Evolutionary conservation across 2,329 filamentous ascomycete species (phyloP), one percentile per base, ranked within the genome.

Genomic region (Fusarium sp.): DNA sequence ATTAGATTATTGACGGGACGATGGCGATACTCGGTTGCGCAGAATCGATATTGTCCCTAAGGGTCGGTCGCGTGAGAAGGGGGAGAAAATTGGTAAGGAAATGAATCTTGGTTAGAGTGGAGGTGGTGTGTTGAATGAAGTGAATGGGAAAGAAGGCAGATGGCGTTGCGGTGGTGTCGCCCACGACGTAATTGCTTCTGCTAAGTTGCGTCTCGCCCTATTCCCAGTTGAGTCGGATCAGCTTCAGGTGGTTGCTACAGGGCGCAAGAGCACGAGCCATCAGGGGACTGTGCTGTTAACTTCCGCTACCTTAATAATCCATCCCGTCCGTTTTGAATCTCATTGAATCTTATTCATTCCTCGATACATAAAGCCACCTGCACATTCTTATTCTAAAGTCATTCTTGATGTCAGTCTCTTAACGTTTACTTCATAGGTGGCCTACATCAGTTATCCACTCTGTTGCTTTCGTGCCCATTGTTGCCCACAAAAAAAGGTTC

Each of bases 121-220:
- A 59, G 39, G 42, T 47, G 60, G 28, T 57, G n/a, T 24, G 54
- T 28, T 42, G 36, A 57, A 34, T 56, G 47, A 49, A 49, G 49
- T 57, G 50, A 45, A 61, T 50, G 61, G 58, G 64, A 65, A 68
- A 66, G 52, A 59, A 56, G 24, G 19, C 52, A 63, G 31, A 46
- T 67, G 66, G 65, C 53, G 56, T 65, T 69, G 49, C 7, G 10
- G 53, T 34, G 34, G 43, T 24, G 38, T 44, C 49, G 42, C 42
- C 39, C 52, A 71, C 64, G 67, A 70, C 67, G 67, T 70, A 70
- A 70, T 70, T 70, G 67, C 67, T 71, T 69, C 64, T 58, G 56
- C n/a, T 47, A 44, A 19, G 28, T 22, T 44, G n/a, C 36, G 24
- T 22, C 54, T 49, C 68, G 42, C 67, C 53, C 63, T 59, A 60